A percentile compares a stretch with the other conserved stretches of the same genome.
Conservation (phyloP, 805 yeast species). For the Candida chilensis region DNA sequence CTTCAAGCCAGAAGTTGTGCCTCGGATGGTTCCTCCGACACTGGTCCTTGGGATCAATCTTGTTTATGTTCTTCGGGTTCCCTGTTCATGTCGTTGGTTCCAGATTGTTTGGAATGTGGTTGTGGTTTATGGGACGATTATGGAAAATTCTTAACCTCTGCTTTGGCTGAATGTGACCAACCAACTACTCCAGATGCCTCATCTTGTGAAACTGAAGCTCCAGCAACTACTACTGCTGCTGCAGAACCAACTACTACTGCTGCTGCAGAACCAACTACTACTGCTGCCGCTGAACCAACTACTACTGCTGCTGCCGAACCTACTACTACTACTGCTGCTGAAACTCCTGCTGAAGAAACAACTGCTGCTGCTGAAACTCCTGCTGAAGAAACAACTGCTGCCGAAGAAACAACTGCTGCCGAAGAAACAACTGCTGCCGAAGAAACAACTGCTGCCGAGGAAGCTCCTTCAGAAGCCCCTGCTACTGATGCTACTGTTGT, state of each 20-base stretch:
- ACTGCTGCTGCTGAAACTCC: constrained; percentile 1
- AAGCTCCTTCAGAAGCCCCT: too few species aligned
- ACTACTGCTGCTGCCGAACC: constrained; percentile 1
- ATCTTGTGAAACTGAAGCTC: constrained; percentile 26
- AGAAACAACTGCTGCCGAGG: not conserved
- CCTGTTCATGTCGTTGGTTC: constrained; percentile 13
- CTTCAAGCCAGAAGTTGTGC: not conserved
- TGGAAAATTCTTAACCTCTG: constrained; percentile 15
- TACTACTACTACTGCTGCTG: not conserved
- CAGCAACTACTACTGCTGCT: constrained; percentile 2
- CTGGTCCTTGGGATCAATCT: too few species aligned
- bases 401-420: not conserved
- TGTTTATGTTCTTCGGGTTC: constrained; percentile 19
- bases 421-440: not conserved
- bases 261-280: not conserved
- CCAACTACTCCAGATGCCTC: constrained; percentile 25
- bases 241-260: too few species aligned
- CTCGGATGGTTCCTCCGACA: too few species aligned
- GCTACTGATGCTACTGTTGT: too few species aligned
- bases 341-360: not conserved
- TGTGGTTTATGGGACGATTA: constrained; percentile 29
- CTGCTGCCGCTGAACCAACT: too few species aligned
- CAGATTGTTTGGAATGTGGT: constrained; percentile 27
- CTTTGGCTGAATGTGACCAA: constrained; percentile 19
- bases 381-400: constrained; percentile 1